A percentile compares a stretch with the other conserved stretches of the same genome.
phyloP scores from a whole-genome alignment of 768 basidiomycete species.

The Lanmaoa rubissima region DNA sequence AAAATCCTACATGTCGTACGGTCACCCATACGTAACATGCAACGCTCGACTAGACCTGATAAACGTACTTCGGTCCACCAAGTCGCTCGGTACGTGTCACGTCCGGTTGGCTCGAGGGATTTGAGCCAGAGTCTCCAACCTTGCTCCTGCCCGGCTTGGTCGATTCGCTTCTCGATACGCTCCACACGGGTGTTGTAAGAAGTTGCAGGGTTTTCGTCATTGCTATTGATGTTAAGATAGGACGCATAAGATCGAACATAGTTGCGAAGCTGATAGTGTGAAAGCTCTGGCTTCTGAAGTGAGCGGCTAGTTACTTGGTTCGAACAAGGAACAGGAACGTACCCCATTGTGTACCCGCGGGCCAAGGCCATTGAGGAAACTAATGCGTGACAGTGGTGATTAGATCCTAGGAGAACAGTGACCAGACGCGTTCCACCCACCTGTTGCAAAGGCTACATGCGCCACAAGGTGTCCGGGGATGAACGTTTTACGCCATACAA shows the following conservation, averaged over 20 bases:
- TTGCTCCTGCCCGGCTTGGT: not conserved
- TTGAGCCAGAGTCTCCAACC: too few relatives aligned
- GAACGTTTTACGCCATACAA: too few relatives aligned
- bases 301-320: too few relatives aligned
- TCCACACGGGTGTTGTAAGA: conserved; percentile 49
- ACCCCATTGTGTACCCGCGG: conserved; percentile 2
- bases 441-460: not conserved
- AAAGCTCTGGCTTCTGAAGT: conserved; percentile 19
- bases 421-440: not conserved
- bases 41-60: not conserved
- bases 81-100: conserved; percentile 27
- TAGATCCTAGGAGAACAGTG: not conserved
- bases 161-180: conserved; percentile 36
- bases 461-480: not conserved
- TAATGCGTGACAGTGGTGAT: not conserved
- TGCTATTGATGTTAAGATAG: conserved; percentile 9
- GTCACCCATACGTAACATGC: not conserved
- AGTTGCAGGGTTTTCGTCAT: conserved; percentile 37
- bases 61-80: conserved; percentile 15
- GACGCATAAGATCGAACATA: conserved; percentile 3
- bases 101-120: conserved; percentile 2
- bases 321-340: not conserved
- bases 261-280: conserved; percentile 32
- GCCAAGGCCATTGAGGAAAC: conserved; percentile 9
- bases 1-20: not conserved